phyloP scores from a whole-genome alignment of 2,329 filamentous ascomycete genomes.

The Myotisia sp. region DNA sequence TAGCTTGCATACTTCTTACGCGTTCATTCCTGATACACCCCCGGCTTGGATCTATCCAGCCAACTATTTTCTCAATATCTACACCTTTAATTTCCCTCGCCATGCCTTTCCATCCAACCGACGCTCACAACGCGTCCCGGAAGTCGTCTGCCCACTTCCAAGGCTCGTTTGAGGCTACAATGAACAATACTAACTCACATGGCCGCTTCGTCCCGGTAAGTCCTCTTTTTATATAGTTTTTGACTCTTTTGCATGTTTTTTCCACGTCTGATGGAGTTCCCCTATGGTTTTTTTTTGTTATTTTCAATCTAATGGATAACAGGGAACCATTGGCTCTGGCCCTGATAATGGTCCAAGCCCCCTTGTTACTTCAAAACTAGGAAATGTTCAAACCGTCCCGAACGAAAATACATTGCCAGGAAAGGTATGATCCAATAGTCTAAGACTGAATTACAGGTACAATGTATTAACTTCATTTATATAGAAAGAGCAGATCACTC shows the following conservation, averaged over 20 bases:
- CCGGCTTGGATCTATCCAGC: constrained; percentile 1
- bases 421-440: constrained; percentile 24
- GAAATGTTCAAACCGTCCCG: constrained; percentile 18
- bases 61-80: neutral
- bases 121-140: constrained; percentile 16
- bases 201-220: constrained; percentile 18
- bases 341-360: constrained; percentile 19
- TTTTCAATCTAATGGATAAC: constrained; percentile 1
- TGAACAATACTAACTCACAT: constrained; percentile 13
- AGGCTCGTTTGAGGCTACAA: constrained; percentile 12
- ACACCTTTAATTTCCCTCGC: constrained; percentile 4
- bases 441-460: constrained; percentile 5
- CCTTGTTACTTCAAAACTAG: constrained; percentile 23
- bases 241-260: no score
- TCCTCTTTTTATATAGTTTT: neutral
- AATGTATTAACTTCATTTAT: constrained; percentile 20
- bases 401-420: constrained; percentile 18
- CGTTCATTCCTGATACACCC: neutral
- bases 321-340: constrained; percentile 15
- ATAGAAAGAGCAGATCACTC: constrained; percentile 29
- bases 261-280: no score
- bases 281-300: neutral
- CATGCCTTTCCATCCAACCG: constrained; percentile 19
- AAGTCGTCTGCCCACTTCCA: constrained; percentile 15
- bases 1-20: constrained; percentile 2